Base-by-base conservation (phyloP, 805 yeast genomes). In the Lachancea cidri region DNA sequence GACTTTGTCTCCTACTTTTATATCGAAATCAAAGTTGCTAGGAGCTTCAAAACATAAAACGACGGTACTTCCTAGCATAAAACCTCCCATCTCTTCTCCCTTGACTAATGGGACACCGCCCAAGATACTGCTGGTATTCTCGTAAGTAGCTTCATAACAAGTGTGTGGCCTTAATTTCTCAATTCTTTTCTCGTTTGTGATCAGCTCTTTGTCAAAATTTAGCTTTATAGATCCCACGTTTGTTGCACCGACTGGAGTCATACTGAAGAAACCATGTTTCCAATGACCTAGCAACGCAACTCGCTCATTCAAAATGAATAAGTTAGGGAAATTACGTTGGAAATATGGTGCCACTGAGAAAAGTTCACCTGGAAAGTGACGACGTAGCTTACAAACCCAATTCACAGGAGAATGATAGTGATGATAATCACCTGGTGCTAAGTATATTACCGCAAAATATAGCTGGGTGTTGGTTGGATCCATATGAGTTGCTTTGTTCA, bases 221-320 rank as follows among this genome's bases (percentile, higher is more conserved):
- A 93, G 74, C 44, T 83, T 81, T 50, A 93, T 93, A 54, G 95
- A 83, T 4, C 99, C 99, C 22, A 93, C 99, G 65, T 93, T 93
- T 2, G 98, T 93, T 17, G 99, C 99, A 11, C 99, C 99, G 9
- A 93, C 98, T 0, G 99, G 97, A 1, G 96, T 91, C 99, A 93
- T 93, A 49, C 94, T 83, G 68, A 93, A 93, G 55, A 93, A 93
- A 0, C 99, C 99, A 60, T 93, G 76, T 59, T 84, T 86, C 98
- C 98, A 93, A 55, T 86, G 81, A 1, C 99, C 99, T 42, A 93
- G 73, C 37, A 93, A 67, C 0, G 98, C 95, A 3, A 93, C 98
- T 53, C 99, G 76, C 66, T 93, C 99, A 60, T 93, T 93, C 52
- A 93, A 68, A 3, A 91, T 86, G 60, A 93, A 93, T 49, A 93